phyloP scores from a whole-genome alignment of 169 alveolate genomes.

The Plasmodium chabaudi region DNA sequence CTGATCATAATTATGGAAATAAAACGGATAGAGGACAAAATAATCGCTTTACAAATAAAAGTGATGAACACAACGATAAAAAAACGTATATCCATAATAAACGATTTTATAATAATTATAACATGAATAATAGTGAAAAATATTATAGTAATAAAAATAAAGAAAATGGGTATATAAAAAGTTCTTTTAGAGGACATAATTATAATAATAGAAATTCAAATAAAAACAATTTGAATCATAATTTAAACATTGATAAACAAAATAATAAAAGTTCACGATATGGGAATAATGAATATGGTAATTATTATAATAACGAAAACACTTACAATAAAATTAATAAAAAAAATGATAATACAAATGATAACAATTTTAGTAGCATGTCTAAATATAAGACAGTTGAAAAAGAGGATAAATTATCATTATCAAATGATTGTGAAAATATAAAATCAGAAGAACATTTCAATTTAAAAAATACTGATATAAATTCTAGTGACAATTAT shows the following conservation, averaged over 20 bases:
- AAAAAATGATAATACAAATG: background rate
- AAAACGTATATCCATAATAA: too few species aligned
- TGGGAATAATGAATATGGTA: background rate
- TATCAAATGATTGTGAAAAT: background rate
- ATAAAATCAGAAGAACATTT: slow-evolving; percentile 52
- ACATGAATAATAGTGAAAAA: too few species aligned
- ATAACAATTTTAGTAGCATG: background rate
- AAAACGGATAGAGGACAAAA: too few species aligned
- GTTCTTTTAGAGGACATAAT: background rate
- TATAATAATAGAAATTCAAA: background rate
- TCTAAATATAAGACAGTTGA: slow-evolving; percentile 4
- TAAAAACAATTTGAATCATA: slow-evolving; percentile 16
- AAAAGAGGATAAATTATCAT: background rate
- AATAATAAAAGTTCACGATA: background rate
- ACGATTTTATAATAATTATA: too few species aligned
- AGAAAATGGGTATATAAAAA: background rate
- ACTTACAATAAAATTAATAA: background rate
- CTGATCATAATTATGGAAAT: too few species aligned
- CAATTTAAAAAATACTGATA: background rate
- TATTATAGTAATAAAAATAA: background rate
- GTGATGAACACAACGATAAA: too few species aligned
- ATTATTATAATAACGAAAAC: background rate
- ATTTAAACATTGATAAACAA: background rate
- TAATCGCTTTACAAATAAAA: too few species aligned
- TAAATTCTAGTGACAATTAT: background rate